Evolutionary conservation across 2,329 filamentous ascomycete species (phyloP).

Genomic region (Sordariomycetes sp.): DNA sequence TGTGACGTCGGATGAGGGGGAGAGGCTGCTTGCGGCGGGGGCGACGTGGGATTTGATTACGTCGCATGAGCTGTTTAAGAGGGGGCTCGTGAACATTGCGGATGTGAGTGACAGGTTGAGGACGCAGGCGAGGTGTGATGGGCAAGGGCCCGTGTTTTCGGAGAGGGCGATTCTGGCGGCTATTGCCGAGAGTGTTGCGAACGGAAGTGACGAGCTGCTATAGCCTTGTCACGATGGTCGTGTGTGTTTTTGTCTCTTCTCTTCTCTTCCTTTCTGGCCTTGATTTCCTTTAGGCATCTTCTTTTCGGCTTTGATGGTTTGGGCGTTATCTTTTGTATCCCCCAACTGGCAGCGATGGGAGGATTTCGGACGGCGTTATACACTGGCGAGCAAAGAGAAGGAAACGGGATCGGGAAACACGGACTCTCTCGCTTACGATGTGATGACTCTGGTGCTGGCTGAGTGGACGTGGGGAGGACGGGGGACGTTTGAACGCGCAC

Average conservation of each 20-base stretch:
- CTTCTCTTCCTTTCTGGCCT: not conserved
- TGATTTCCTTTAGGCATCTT: not conserved
- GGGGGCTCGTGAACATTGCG: constrained; percentile 67
- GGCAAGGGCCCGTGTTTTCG: constrained; percentile 77
- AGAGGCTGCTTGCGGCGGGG: constrained; percentile 58
- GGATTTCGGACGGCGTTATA: not conserved
- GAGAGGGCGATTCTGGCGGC: constrained; percentile 60
- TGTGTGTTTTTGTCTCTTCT: not conserved
- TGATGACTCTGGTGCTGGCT: not conserved
- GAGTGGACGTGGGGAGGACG: too few relatives aligned
- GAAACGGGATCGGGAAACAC: not conserved
- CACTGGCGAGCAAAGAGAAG: not conserved
- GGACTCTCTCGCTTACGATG: not conserved
- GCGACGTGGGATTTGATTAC: constrained; percentile 89
- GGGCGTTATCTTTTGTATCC: not conserved
- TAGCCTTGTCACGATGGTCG: constrained; percentile 11
- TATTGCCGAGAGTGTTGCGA: constrained; percentile 66
- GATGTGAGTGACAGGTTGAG: constrained; percentile 72
- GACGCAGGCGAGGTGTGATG: constrained; percentile 65
- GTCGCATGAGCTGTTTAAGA: constrained; percentile 60
- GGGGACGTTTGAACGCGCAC: too few relatives aligned
- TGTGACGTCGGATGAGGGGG: constrained; percentile 49
- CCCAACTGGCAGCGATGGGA: not conserved
- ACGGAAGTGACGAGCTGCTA: constrained; percentile 63
- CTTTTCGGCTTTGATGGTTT: not conserved